Percentiles rank a stretch among this genome's conserved stretches.
phyloP scores from a whole-genome alignment of 2,329 filamentous ascomycete genomes.

The Arthrinium phaeospermum region DNA sequence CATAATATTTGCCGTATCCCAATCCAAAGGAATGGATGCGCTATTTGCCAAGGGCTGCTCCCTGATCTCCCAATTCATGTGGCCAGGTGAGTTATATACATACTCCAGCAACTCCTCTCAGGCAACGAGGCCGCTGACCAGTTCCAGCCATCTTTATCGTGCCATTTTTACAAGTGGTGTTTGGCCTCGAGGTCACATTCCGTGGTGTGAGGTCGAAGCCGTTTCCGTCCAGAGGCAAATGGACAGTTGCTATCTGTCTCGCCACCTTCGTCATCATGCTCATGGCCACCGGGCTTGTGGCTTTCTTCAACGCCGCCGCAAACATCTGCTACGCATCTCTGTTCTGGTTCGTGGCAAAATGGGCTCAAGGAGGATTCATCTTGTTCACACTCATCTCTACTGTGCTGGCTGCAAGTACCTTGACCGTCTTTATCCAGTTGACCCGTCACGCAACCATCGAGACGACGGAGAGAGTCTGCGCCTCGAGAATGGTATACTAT shows the following conservation, averaged over 20 bases:
- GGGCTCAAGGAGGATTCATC: conserved; percentile 62
- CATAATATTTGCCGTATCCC: conserved; percentile 60
- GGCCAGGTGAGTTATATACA: conserved; percentile 55
- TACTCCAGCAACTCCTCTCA: background rate
- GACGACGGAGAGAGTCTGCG: conserved; percentile 63
- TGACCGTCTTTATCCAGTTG: conserved; percentile 62
- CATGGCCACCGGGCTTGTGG: conserved; percentile 63
- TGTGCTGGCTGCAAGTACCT: conserved; percentile 55
- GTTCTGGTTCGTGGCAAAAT: conserved; percentile 70
- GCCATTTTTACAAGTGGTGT: conserved; percentile 69
- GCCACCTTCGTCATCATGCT: conserved; percentile 55
- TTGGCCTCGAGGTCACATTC: conserved; percentile 65
- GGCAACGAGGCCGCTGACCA: conserved; percentile 33
- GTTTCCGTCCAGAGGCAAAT: conserved; percentile 64
- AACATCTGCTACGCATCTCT: conserved; percentile 71
- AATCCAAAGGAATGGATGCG: conserved; percentile 59
- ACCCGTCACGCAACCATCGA: conserved; percentile 60
- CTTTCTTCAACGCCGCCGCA: conserved; percentile 58
- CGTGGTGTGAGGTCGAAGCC: conserved; percentile 60
- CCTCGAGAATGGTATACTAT: conserved; percentile 74
- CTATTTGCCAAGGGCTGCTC: conserved; percentile 60
- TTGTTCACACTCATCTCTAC: conserved; percentile 58
- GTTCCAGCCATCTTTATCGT: conserved; percentile 67
- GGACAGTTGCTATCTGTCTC: conserved; percentile 64
- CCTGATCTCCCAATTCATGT: conserved; percentile 61